Evolutionary conservation across 2,329 filamentous ascomycete species (phyloP), one percentile per base, ranked within the genome.

Genomic region (Dissoconium aciculare): DNA sequence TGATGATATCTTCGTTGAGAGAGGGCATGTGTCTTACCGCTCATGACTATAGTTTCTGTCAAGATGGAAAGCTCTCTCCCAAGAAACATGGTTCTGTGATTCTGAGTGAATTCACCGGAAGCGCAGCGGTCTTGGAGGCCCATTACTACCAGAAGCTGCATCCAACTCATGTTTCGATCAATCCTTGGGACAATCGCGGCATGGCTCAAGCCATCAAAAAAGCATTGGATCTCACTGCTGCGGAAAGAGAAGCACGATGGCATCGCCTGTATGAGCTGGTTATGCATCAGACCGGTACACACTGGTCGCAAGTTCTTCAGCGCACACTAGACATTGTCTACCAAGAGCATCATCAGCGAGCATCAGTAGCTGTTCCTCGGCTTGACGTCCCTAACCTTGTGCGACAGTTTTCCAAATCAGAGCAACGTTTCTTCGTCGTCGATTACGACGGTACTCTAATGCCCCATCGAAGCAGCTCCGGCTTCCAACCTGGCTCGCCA

Each of bases 11-110:
- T 2, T 91, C 83, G 51, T 74, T 95, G 45, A 82, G 89, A 31
- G 87, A 95, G 54, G 87, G 87, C 39, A 95, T 95, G 89, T 95
- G 94, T 52, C 59, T 95, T 33, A 94, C 87, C 0, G 85, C 80
- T 4, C 89, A 95, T 52, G 87, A 95, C 53, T 95, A 84, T 49
- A 69, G 94, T 17, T 81, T 82, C 43, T 94, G 85, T 50, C 87
- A 95, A 51, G 87, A 95, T 48, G 85, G 85, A 24, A 65, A 67
- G 30, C 59, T 71, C 38, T 63, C 66, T 2, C 80, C 82, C 56
- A 84, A 84, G 60, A 85, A 82, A 56, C 74, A 89, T 47, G 83
- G 83, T 2, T 85, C 84, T 1, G 65, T 95, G 26, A 93, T 95
- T 41, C 63, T 95, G 32, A 93, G 83, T 40, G 87, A 95, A 53